These are phyloP conservation scores for Sporisorium scitamineum DNA, from an alignment of 1,284 basidiomycete genomes.

Conservation along the genomic window DNA sequence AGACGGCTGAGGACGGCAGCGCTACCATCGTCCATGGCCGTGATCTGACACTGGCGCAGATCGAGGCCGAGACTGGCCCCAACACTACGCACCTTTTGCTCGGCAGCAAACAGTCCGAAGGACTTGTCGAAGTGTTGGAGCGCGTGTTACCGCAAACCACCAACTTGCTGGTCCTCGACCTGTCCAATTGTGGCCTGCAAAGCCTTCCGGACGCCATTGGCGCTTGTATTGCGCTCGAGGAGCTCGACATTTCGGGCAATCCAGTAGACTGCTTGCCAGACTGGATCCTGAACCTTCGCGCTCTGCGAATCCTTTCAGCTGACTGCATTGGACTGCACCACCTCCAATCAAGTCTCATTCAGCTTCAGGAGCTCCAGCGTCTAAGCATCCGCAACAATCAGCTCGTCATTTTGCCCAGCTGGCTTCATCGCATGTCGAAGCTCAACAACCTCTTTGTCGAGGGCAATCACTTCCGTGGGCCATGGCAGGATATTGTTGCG, in stretches of 20 bases:
- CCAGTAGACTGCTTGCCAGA: constrained; percentile 73
- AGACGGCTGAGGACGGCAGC: constrained; percentile 51
- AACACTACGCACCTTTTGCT: constrained; percentile 53
- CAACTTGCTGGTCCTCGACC: constrained; percentile 62
- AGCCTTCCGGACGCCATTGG: constrained; percentile 83
- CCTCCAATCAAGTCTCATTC: constrained; percentile 72
- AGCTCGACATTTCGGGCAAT: constrained; percentile 92
- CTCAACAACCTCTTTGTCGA: constrained; percentile 90
- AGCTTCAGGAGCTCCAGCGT: constrained; percentile 80
- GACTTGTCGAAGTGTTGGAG: constrained; percentile 37
- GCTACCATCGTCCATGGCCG: constrained; percentile 43
- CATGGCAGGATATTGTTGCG: constrained; percentile 86
- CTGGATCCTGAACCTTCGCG: constrained; percentile 80
- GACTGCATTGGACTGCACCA: constrained; percentile 85
- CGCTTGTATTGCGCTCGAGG: constrained; percentile 84
- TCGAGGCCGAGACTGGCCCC: constrained; percentile 43
- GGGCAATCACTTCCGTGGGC: constrained; percentile 90
- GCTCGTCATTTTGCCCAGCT: constrained; percentile 87
- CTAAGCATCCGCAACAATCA: constrained; percentile 89
- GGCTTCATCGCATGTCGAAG: constrained; percentile 85
- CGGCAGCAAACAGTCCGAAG: constrained; percentile 25
- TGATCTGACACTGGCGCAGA: constrained; percentile 34
- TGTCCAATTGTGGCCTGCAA: constrained; percentile 79
- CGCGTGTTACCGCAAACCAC: constrained; percentile 37
- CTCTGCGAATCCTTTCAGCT: constrained; percentile 86